These are phyloP conservation scores for Stachybotrys chartarum DNA, from an alignment of 2,329 filamentous ascomycete species.

Conservation along the genomic window DNA sequence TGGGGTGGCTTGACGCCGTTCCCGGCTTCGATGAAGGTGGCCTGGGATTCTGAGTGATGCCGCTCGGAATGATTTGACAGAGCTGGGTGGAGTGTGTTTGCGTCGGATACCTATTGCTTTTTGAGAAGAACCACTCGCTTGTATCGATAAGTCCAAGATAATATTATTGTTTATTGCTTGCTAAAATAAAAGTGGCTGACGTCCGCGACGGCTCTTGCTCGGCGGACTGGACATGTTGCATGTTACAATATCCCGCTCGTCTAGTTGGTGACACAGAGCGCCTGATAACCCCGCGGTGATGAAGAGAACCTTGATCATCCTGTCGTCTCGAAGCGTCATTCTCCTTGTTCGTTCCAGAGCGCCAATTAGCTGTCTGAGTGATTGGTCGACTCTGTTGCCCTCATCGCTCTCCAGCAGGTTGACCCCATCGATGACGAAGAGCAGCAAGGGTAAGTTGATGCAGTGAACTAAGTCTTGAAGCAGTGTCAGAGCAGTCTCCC, in stretches of 20 bases:
- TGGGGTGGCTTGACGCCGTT: conserved; percentile 44
- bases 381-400: not conserved
- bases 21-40: conserved; percentile 46
- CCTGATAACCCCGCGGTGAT: not conserved
- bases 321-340: not conserved
- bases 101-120: not conserved
- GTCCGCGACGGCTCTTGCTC: not conserved
- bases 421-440: not conserved
- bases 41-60: conserved; percentile 34
- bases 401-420: not conserved
- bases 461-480: not conserved
- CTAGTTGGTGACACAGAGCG: not conserved
- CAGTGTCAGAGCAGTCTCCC: not conserved
- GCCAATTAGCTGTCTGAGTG: not conserved
- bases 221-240: not conserved
- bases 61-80: not conserved
- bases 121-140: not conserved
- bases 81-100: not conserved
- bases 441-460: not conserved
- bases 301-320: not conserved
- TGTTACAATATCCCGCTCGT: not conserved
- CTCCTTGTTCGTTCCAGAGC: not conserved
- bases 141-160: not conserved
- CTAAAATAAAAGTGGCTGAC: not conserved
- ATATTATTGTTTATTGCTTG: not conserved